Evolutionary conservation across 2,329 filamentous ascomycete genomes (phyloP).

Genomic region (Fusarium paranaense): DNA sequence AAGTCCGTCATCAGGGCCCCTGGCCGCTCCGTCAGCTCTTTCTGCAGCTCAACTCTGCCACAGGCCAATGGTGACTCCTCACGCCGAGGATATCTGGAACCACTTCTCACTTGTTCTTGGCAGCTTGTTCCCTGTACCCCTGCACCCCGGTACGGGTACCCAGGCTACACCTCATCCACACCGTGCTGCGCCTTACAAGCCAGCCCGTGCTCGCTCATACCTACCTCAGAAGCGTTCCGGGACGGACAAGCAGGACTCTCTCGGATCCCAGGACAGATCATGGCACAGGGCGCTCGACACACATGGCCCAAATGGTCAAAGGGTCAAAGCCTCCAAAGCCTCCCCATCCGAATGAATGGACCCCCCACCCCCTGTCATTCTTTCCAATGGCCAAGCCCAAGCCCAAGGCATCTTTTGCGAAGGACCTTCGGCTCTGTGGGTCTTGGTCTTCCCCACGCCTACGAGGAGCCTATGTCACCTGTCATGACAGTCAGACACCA

Average conservation of each 20-base stretch:
- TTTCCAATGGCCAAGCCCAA: slow-evolving; percentile 4
- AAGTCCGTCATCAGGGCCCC: slow-evolving; percentile 19
- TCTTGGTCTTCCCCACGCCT: slow-evolving; percentile 44
- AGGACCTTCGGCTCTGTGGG: slow-evolving; percentile 36
- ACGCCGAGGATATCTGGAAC: slow-evolving; percentile 41
- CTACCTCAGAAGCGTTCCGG: slow-evolving; percentile 22
- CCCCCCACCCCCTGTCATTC: slow-evolving; percentile 15
- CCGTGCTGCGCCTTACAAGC: slow-evolving; percentile 43
- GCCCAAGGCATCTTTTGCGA: slow-evolving; percentile 43
- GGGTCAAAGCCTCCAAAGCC: slow-evolving; percentile 38
- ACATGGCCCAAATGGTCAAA: slow-evolving; percentile 24
- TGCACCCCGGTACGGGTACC: slow-evolving; percentile 31
- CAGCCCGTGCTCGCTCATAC: slow-evolving; percentile 37
- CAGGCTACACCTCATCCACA: slow-evolving; percentile 38
- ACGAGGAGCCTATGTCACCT: slow-evolving; percentile 47
- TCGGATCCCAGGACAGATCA: slow-evolving; percentile 25
- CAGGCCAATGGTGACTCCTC: slow-evolving; percentile 45
- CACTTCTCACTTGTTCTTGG: slow-evolving; percentile 24
- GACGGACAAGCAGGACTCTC: slow-evolving; percentile 22
- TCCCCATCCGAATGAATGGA: slow-evolving; percentile 14
- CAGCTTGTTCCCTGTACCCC: slow-evolving; percentile 24
- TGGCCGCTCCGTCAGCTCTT: slow-evolving; percentile 43
- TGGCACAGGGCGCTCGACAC: slow-evolving; percentile 33
- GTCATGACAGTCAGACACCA: slow-evolving; percentile 48
- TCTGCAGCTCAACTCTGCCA: slow-evolving; percentile 42